Conservation (phyloP, 2,329 filamentous ascomycete species). For the Verruconis gallopava region DNA sequence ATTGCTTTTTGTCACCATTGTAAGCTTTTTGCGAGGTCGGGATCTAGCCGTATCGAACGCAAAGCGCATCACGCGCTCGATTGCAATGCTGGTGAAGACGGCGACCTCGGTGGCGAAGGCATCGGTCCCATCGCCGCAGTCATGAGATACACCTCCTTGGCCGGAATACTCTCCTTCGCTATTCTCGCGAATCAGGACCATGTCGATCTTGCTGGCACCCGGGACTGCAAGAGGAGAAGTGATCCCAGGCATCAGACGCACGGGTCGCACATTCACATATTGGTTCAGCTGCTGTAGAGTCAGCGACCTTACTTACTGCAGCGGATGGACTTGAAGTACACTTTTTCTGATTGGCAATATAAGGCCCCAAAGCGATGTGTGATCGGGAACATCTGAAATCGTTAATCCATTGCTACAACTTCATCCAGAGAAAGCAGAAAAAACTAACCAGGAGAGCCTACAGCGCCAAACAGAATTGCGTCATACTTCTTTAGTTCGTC, state of each 20-base stretch:
- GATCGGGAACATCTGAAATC: constrained; percentile 38
- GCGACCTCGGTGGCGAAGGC: constrained; percentile 33
- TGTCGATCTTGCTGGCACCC: constrained; percentile 27
- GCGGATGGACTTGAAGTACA: no score
- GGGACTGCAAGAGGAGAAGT: constrained; percentile 26
- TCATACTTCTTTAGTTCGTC: constrained; percentile 46
- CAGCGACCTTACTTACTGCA: no score
- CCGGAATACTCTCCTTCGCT: constrained; percentile 49
- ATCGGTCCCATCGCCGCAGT: constrained; percentile 25
- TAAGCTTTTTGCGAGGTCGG: constrained; percentile 32
- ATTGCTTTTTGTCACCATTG: constrained; percentile 38
- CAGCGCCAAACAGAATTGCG: constrained; percentile 56
- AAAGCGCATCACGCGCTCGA: constrained; percentile 34
- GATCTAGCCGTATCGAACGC: constrained; percentile 33
- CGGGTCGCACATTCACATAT: constrained; percentile 52
- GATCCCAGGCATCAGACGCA: constrained; percentile 30
- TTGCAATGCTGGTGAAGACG: constrained; percentile 33
- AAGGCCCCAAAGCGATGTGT: constrained; percentile 51
- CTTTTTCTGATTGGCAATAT: constrained; percentile 55
- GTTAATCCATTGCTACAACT: neutral
- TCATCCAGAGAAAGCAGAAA: neutral
- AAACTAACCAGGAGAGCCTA: constrained; percentile 43
- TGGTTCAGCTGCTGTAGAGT: constrained; percentile 55
- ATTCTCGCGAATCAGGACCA: constrained; percentile 48
- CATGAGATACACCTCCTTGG: constrained; percentile 46